Conservation (phyloP, 768 basidiomycete genomes). For the Arthromyces matolae region DNA sequence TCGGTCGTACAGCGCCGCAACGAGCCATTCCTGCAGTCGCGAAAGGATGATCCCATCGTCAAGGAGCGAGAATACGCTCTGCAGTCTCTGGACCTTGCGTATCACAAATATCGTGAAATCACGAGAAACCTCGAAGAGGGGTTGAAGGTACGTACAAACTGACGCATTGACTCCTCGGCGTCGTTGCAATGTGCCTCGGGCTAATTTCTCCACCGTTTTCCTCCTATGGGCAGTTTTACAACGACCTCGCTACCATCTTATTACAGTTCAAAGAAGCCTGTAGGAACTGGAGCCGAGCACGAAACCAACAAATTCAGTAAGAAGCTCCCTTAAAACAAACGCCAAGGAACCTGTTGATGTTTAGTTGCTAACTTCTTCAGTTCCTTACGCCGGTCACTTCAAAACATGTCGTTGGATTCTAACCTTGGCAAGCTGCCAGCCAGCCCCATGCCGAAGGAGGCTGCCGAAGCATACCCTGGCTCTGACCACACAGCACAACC, state of each 20-base stretch:
- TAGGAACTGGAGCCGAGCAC: constrained; percentile 65
- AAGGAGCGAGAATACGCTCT: constrained; percentile 80
- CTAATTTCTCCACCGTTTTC: not conserved
- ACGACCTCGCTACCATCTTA: constrained; percentile 72
- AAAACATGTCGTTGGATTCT: constrained; percentile 26
- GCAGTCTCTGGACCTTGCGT: constrained; percentile 79
- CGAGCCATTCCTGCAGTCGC: constrained; percentile 67
- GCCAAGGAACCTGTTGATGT: not conserved
- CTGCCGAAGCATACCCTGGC: too few species aligned
- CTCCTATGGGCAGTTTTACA: constrained; percentile 68
- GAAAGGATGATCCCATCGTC: constrained; percentile 72
- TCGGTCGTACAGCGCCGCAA: constrained; percentile 48
- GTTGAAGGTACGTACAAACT: constrained; percentile 52
- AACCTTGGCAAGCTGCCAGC: not conserved
- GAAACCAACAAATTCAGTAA: constrained; percentile 76
- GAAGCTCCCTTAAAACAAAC: constrained; percentile 20
- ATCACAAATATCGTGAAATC: constrained; percentile 86
- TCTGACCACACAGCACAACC: too few species aligned
- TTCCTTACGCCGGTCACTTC: constrained; percentile 38
- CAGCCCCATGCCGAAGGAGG: not conserved
- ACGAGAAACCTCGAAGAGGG: constrained; percentile 85
- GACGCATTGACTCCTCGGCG: constrained; percentile 6
- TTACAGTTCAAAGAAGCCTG: constrained; percentile 73
- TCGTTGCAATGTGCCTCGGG: not conserved
- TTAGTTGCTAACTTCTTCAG: constrained; percentile 23